Evolutionary conservation across 768 basidiomycete species (phyloP).

Genomic region (Phanerodontia chrysosporium): DNA sequence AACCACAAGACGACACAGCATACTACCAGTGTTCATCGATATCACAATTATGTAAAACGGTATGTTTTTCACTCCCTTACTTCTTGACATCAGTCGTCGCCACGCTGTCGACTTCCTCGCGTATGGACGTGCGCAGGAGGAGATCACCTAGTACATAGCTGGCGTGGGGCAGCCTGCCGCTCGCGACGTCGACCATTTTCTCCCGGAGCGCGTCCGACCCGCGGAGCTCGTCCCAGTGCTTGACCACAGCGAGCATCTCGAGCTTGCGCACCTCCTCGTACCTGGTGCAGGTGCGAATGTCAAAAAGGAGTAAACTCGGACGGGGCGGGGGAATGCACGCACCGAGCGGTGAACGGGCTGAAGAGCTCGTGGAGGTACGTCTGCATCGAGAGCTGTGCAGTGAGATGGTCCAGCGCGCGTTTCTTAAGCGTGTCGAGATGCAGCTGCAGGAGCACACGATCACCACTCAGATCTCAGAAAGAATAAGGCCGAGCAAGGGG

Average conservation of each 20-base stretch:
- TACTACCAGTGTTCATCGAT: too few relatives aligned
- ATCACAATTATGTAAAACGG: too few relatives aligned
- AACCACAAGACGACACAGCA: too few relatives aligned
- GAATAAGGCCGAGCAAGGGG: too few relatives aligned
- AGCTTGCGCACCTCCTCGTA: slow-evolving; percentile 12
- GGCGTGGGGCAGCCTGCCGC: slow-evolving; percentile 4
- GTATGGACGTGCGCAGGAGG: neutral
- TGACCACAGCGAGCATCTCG: slow-evolving; percentile 9
- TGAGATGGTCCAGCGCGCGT: slow-evolving; percentile 9
- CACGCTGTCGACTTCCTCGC: neutral
- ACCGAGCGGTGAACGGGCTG: slow-evolving; percentile 13
- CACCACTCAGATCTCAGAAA: too few relatives aligned
- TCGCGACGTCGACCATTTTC: slow-evolving; percentile 10
- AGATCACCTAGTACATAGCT: neutral
- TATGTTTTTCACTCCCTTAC: too few relatives aligned
- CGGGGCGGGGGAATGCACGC: neutral
- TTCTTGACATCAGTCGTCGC: too few relatives aligned
- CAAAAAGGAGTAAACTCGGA: neutral
- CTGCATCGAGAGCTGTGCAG: slow-evolving; percentile 5
- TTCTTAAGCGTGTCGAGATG: slow-evolving; percentile 6
- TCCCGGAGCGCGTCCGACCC: slow-evolving; percentile 2
- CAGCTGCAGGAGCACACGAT: neutral
- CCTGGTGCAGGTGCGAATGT: neutral
- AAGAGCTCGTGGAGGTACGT: slow-evolving; percentile 14
- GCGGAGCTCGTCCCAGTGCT: slow-evolving; percentile 12